A percentile compares a stretch with the other conserved stretches of the same genome.
These are phyloP conservation scores for Penicillium capsulatum DNA, from an alignment of 2,329 filamentous ascomycete species.

Conservation along the genomic window DNA sequence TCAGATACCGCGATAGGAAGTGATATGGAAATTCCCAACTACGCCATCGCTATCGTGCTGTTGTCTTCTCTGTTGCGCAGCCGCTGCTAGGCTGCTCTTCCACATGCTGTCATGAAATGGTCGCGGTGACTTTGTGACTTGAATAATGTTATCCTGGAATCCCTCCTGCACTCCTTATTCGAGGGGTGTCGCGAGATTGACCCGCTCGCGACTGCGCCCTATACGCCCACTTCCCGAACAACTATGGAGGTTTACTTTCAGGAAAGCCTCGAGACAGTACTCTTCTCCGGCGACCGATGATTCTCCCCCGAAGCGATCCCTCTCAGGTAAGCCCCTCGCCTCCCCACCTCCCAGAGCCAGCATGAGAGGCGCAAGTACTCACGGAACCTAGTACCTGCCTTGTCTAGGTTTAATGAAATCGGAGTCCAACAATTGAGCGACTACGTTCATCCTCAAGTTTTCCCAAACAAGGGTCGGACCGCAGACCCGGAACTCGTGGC, in stretches of 20 bases:
- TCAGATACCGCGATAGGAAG: conserved; percentile 21
- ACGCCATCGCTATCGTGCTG: background rate
- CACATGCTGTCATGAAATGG: conserved; percentile 21
- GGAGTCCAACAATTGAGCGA: conserved; percentile 89
- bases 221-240: conserved; percentile 14
- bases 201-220: conserved; percentile 23
- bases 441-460: conserved; percentile 78
- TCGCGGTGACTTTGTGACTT: background rate
- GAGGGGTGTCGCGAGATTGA: conserved; percentile 27
- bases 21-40: conserved; percentile 17
- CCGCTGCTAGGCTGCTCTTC: conserved; percentile 16
- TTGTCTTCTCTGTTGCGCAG: conserved; percentile 4
- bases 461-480: conserved; percentile 53
- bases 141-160: conserved; percentile 27
- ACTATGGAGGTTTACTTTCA: conserved; percentile 11
- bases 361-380: conserved; percentile 8
- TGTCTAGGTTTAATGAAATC: conserved; percentile 81
- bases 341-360: background rate
- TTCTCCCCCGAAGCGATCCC: conserved; percentile 15
- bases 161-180: conserved; percentile 28
- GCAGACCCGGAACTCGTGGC: conserved; percentile 69
- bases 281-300: conserved; percentile 10
- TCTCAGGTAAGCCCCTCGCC: conserved; percentile 26
- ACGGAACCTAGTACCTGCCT: conserved; percentile 34
- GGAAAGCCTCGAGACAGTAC: conserved; percentile 10